These are phyloP conservation scores for Mitragyna speciosa DNA, from an alignment of 257 asterid genomes.

Conservation along the genomic window DNA sequence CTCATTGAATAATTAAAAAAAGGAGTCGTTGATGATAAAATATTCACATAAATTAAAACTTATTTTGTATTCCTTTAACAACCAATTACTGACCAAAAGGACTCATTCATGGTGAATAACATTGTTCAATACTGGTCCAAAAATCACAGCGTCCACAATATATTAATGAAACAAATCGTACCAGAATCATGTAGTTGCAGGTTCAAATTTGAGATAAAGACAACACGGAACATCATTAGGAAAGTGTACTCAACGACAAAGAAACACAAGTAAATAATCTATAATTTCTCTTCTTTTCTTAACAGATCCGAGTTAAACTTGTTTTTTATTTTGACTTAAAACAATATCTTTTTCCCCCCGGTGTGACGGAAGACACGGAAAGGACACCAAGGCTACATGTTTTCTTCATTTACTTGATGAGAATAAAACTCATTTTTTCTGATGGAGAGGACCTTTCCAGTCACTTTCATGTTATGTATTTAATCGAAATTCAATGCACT, in stretches of 20 bases:
- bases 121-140: background rate
- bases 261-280: background rate
- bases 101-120: background rate
- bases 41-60: too few species aligned
- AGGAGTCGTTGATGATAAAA: too few species aligned
- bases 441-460: background rate
- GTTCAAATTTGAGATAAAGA: background rate
- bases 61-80: too few species aligned
- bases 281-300: background rate
- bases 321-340: background rate
- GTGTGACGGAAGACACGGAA: background rate
- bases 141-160: background rate
- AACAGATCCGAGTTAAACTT: background rate
- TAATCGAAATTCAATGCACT: background rate
- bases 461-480: background rate
- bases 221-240: background rate
- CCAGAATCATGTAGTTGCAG: background rate
- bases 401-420: background rate
- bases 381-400: background rate
- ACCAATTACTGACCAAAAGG: background rate
- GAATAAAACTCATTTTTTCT: background rate
- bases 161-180: background rate
- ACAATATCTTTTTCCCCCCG: background rate
- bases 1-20: background rate
- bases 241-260: background rate